Conservation (phyloP, 352 stramenopile species). For the Pythium biforme region DNA sequence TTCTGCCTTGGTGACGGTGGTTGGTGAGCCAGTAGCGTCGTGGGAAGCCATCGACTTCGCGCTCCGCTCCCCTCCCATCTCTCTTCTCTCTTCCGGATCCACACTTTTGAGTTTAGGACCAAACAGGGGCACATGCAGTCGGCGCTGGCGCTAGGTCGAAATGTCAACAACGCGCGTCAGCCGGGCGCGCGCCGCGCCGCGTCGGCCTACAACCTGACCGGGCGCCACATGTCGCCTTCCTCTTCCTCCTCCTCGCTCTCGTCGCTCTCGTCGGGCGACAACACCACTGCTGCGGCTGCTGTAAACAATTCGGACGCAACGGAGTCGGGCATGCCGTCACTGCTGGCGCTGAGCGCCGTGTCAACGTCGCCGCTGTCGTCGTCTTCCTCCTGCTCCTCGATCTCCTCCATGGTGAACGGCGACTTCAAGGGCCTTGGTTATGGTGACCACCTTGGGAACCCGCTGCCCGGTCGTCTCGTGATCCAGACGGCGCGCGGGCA, state of each 20-base stretch:
- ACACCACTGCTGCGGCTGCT: too few species aligned
- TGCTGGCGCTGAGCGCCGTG: slow-evolving; percentile 23
- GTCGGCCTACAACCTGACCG: slow-evolving; percentile 58
- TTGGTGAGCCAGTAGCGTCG: too few species aligned
- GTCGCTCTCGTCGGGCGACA: slow-evolving; percentile 10
- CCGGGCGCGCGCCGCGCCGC: slow-evolving; percentile 51
- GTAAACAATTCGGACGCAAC: background rate
- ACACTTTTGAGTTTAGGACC: background rate
- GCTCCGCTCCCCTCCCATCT: background rate
- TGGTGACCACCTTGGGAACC: slow-evolving; percentile 11
- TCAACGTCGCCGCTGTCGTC: slow-evolving; percentile 15
- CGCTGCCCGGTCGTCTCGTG: slow-evolving; percentile 10
- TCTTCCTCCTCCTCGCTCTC: slow-evolving; percentile 29
- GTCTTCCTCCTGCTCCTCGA: slow-evolving; percentile 20
- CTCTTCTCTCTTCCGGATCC: background rate
- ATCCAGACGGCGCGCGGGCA: slow-evolving; percentile 1
- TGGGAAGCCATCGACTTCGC: background rate
- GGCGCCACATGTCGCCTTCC: slow-evolving; percentile 37
- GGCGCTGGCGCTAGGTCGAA: slow-evolving; percentile 53
- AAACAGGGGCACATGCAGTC: slow-evolving; percentile 41
- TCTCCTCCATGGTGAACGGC: slow-evolving; percentile 20
- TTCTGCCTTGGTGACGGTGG: background rate
- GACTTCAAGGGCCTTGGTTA: slow-evolving; percentile 21
- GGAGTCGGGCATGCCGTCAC: slow-evolving; percentile 9
- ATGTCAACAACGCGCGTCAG: slow-evolving; percentile 58